phyloP scores from a whole-genome alignment of 176 grass and related monocot genomes.

The Juncus inflexus region DNA sequence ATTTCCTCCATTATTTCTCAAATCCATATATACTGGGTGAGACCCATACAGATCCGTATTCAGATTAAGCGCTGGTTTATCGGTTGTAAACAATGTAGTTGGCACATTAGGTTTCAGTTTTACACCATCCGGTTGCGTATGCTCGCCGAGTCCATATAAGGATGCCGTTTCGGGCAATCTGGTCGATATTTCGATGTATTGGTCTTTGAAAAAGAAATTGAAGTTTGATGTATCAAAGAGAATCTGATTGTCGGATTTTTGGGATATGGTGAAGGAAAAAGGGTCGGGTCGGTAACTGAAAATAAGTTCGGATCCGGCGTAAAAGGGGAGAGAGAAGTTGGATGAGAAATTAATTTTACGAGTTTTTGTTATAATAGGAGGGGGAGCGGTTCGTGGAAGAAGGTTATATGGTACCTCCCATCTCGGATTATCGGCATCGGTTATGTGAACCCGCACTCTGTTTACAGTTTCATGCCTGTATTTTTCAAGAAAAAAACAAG shows the following conservation, averaged over 20 bases:
- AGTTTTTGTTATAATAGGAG: slow-evolving; percentile 18
- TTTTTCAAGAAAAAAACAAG: slow-evolving; percentile 23
- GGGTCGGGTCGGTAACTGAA: slow-evolving; percentile 57
- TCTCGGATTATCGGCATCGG: slow-evolving; percentile 56
- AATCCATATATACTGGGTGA: slow-evolving; percentile 75
- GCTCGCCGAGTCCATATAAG: slow-evolving; percentile 76
- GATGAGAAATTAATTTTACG: background rate
- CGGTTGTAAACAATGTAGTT: slow-evolving; percentile 64
- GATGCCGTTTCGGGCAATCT: slow-evolving; percentile 41
- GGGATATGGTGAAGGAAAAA: slow-evolving; percentile 54
- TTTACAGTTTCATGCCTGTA: slow-evolving; percentile 64
- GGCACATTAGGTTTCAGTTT: slow-evolving; percentile 55
- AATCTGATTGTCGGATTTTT: slow-evolving; percentile 40
- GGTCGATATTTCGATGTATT: slow-evolving; percentile 69
- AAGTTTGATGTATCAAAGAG: slow-evolving; percentile 64
- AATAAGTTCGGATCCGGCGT: slow-evolving; percentile 48
- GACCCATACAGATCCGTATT: slow-evolving; percentile 81
- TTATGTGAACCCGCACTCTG: slow-evolving; percentile 66
- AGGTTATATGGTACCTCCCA: slow-evolving; percentile 85
- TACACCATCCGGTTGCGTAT: slow-evolving; percentile 64
- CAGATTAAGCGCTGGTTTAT: slow-evolving; percentile 61
- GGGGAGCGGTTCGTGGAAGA: slow-evolving; percentile 48
- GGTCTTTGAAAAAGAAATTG: slow-evolving; percentile 74
- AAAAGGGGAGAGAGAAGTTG: slow-evolving; percentile 41
- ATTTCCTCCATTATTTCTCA: slow-evolving; percentile 35